Base-by-base conservation (phyloP, 208 protist species). In the Trypanosoma cruzi region DNA sequence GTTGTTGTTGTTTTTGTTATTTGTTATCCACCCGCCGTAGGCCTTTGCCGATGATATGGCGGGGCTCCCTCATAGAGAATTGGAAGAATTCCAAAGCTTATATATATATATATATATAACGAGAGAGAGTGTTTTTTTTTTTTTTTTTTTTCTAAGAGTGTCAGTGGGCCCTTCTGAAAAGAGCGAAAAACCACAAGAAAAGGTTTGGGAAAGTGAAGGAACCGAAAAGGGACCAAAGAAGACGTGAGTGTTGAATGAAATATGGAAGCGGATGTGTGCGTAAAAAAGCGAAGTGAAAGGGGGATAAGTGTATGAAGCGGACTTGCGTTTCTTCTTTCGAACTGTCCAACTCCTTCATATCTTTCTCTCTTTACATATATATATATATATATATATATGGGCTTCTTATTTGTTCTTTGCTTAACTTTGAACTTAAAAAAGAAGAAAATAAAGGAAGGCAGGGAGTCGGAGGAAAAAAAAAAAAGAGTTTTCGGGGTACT, bases 391-490 rank as follows among this genome's bases (percentile, higher is more conserved):
- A 13, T 1, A 44, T 14, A 16, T 16, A 44, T 44, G 40, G 40
- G 18, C 40, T 44, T 16, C 8, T 16, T 44, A 1, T 44, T 16
- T n/a, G 37, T 44, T 4, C 8, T 8, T 52, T 8, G 40, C 52
- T 55, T 57, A 52, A 46, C 37, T 70, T 40, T 52, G 64, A 20
- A 34, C 5, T n/a, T n/a, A 36, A 24, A 37, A n/a, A 42, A 40
- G 40, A 40, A 59, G 16, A 40, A 59, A 22, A 46, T 14, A 44
- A 44, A 11, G 36, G 40, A 44, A 44, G 40, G 40, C 7, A 44
- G 40, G 8, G 40, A 14, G 40, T 4, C 1, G 34, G 28, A 63
- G 16, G 36, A 24, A 36, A 20, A 13, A 28, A 29, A 24, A 8
- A 44, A 22, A 67, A 36, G 24, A 31, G 18, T 76, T 73, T 56